Base-by-base conservation (phyloP, 2,329 filamentous ascomycete genomes). In the Ceratocystiopsis minuta region DNA sequence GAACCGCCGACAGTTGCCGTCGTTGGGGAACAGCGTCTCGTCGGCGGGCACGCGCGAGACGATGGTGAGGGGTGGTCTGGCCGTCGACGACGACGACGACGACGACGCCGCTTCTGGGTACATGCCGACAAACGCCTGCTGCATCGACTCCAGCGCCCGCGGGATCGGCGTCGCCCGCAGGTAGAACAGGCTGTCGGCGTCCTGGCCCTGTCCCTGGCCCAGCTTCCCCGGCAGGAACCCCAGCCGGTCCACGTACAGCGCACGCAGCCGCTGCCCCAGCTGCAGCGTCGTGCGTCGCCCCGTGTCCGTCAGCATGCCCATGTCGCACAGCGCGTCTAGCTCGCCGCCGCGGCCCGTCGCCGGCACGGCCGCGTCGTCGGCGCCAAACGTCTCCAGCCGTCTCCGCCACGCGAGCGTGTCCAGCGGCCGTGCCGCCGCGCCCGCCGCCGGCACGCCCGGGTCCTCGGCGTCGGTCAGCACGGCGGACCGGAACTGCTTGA, bases 11-110 rank as follows among this genome's bases (percentile, higher is more conserved):
- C 83, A 90, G 53, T 72, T 77, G 45, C 67, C 64, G 50, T 85
- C 80, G 56, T 88, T 90, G 16, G 83, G 83, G 55, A 79, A 85
- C 1, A 88, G 67, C 0, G 80, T 88, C 62, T 90, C 83, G 52
- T 87, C 79, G 37, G 66, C 67, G 5, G 71, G 66, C 4, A 71
- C 64, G 34, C 81, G 69, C 11, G 69, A 70, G 40, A 85, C 61
- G 48, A 86, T 79, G 6, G 75, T 75, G 0, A 78, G 72, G 0
- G 72, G 63, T 0, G 71, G 66, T 16, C 7, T 12, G 60, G 49
- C 10, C 54, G 43, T 67, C 11, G 62, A 54, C 24, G 57, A 2
- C 7, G 2, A 2, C 24, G n/a, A n/a, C n/a, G n/a, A n/a, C n/a
- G n/a, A n/a, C 24, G 24, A 6, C 24, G 9, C 24, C 24, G 9